Conservation (phyloP, 2,329 filamentous ascomycete genomes). For the Didymellaceae sp. region DNA sequence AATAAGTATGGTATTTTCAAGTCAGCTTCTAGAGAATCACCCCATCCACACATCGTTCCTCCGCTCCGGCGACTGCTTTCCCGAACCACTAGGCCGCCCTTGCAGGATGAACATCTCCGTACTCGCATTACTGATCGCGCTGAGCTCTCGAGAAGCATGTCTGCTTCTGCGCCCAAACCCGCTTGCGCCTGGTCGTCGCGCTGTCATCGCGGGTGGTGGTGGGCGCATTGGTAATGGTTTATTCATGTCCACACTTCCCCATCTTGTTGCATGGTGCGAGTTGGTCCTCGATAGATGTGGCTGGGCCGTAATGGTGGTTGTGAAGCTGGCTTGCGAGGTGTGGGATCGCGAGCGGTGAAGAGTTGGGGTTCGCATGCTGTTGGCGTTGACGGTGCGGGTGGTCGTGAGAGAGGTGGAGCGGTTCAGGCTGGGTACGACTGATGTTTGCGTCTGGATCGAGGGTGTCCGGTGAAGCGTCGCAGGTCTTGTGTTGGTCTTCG, state of each 20-base stretch:
- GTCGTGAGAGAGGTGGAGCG: conserved; percentile 5
- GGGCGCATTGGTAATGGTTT: conserved; percentile 13
- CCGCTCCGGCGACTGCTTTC: conserved; percentile 7
- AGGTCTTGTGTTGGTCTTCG: neutral
- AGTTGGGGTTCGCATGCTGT: conserved; percentile 2
- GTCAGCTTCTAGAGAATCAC: no score
- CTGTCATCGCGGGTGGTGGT: neutral
- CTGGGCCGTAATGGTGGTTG: conserved; percentile 10
- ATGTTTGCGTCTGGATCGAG: neutral
- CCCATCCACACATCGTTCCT: conserved; percentile 10
- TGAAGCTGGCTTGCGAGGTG: conserved; percentile 2
- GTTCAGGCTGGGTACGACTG: neutral
- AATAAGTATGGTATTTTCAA: neutral
- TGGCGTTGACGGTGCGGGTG: neutral
- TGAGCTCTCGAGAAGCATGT: conserved; percentile 5
- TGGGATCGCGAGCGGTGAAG: conserved; percentile 2
- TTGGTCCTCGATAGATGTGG: conserved; percentile 5
- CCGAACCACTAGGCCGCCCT: neutral
- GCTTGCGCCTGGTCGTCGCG: neutral
- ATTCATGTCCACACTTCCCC: conserved; percentile 3
- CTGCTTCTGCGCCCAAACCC: conserved; percentile 3
- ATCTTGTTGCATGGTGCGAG: neutral
- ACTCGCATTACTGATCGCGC: conserved; percentile 8
- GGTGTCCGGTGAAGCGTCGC: neutral
- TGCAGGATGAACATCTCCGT: conserved; percentile 14